Base-by-base conservation (phyloP, 2,329 filamentous ascomycete genomes). In the Cladosporium sp. region DNA sequence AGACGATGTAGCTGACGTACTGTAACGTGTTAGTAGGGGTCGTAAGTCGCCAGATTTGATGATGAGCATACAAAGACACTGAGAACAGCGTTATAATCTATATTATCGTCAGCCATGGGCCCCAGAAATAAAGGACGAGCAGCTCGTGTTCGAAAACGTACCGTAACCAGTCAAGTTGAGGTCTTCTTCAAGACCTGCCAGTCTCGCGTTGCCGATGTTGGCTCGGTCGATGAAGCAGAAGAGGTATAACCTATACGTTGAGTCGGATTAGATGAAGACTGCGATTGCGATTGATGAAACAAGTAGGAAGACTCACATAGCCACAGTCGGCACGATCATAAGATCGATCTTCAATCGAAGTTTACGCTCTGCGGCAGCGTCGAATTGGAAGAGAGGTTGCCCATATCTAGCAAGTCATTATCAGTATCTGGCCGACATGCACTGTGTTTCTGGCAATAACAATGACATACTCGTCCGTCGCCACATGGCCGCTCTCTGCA, bases 221-320 rank as follows among this genome's bases (percentile, higher is more conserved):
- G 84, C 82, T n/a, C 85, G 76, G 59, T 88, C 85, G 56, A 88
- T 86, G 67, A 87, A 88, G 68, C 84, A 87, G 60, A 88, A 87
- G 7, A 36, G 32, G 32, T 36, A 36, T 2, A 36, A n/a, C 32
- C 9, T 27, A n/a, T n/a, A n/a, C n/a, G n/a, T n/a, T n/a, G n/a
- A n/a, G n/a, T n/a, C n/a, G n/a, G n/a, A n/a, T n/a, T n/a, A n/a
- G n/a, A n/a, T n/a, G n/a, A n/a, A n/a, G n/a, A n/a, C n/a, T n/a
- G n/a, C n/a, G n/a, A n/a, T n/a, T n/a, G n/a, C n/a, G n/a, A n/a
- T n/a, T n/a, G n/a, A n/a, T n/a, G n/a, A n/a, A n/a, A n/a, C n/a
- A n/a, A n/a, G n/a, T n/a, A n/a, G n/a, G n/a, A n/a, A n/a, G n/a
- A n/a, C n/a, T n/a, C 0, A 88, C 74, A 59, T 88, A 88, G 83